Percentiles rank a stretch among this genome's conserved stretches.
phyloP scores from a whole-genome alignment of 176 grass and related monocot species.

The Melocanna baccifera region DNA sequence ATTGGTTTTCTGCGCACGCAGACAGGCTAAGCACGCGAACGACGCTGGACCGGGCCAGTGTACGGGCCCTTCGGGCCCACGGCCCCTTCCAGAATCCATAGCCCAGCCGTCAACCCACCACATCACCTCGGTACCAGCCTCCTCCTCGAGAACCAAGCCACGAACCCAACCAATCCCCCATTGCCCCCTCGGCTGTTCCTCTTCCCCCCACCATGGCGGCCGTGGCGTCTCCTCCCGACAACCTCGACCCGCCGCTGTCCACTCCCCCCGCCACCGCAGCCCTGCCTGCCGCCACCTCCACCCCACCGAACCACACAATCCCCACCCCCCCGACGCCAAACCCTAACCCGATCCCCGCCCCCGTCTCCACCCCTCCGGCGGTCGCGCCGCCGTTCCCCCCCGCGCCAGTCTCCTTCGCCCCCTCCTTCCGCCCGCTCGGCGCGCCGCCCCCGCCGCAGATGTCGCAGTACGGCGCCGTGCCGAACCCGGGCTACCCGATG shows the following conservation, averaged over 20 bases:
- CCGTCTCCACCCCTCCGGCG: conserved; percentile 1
- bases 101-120: neutral
- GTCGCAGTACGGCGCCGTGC: conserved; percentile 43
- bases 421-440: conserved; percentile 49
- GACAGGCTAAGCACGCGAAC: no score
- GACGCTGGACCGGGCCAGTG: no score
- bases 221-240: conserved; percentile 48
- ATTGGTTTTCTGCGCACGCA: no score
- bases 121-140: neutral
- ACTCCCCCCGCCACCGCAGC: conserved; percentile 22
- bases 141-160: neutral
- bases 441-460: conserved; percentile 33
- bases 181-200: conserved; percentile 7
- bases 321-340: neutral
- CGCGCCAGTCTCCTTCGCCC: conserved; percentile 23
- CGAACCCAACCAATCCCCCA: neutral
- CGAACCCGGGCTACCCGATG: conserved; percentile 46
- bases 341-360: conserved; percentile 25
- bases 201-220: conserved; percentile 41
- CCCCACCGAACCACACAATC: neutral
- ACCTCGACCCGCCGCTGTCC: conserved; percentile 32
- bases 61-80: no score
- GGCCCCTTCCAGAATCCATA: no score
- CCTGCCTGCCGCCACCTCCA: conserved; percentile 10
- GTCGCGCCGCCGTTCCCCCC: conserved; percentile 28